A percentile compares a stretch with the other conserved stretches of the same genome.
These are phyloP conservation scores for Xanthoconium stramineum DNA, from an alignment of 768 basidiomycete genomes.

Conservation along the genomic window DNA sequence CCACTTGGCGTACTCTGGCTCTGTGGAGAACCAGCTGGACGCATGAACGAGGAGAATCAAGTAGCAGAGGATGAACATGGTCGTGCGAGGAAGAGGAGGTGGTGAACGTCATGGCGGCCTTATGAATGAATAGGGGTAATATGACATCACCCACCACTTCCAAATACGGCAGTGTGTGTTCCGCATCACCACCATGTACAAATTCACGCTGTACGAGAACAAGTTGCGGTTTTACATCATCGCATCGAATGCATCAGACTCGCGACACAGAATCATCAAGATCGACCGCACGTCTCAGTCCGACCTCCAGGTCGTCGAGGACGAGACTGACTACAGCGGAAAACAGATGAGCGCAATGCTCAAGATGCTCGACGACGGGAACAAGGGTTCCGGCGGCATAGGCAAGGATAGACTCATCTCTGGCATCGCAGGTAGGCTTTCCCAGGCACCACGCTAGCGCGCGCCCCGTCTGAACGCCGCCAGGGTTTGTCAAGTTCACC, in stretches of 20 bases:
- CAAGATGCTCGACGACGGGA: conserved; percentile 95
- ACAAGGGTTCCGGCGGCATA: conserved; percentile 82
- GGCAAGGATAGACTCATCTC: conserved; percentile 77
- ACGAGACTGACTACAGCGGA: conserved; percentile 82
- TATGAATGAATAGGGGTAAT: conserved; percentile 14
- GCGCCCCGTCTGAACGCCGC: not conserved
- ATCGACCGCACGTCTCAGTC: conserved; percentile 83
- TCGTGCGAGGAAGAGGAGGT: not conserved
- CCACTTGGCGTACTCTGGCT: conserved; percentile 50
- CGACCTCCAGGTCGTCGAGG: conserved; percentile 77
- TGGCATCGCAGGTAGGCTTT: conserved; percentile 67
- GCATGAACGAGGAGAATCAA: conserved; percentile 40
- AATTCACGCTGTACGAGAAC: conserved; percentile 93
- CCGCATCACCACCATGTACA: conserved; percentile 36
- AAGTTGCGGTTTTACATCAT: conserved; percentile 87
- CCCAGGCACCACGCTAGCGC: no score
- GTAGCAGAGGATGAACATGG: conserved; percentile 16
- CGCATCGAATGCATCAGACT: conserved; percentile 84
- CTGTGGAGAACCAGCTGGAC: conserved; percentile 49
- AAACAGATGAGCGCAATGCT: conserved; percentile 89
- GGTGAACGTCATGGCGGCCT: no score
- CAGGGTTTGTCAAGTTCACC: conserved; percentile 89
- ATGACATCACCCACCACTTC: conserved; percentile 25
- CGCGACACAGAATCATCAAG: conserved; percentile 88
- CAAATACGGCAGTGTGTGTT: not conserved